Evolutionary conservation across 441 rosid species (phyloP), one percentile per base, ranked within the genome.

Genomic region (Gossypium schwendimanii): DNA sequence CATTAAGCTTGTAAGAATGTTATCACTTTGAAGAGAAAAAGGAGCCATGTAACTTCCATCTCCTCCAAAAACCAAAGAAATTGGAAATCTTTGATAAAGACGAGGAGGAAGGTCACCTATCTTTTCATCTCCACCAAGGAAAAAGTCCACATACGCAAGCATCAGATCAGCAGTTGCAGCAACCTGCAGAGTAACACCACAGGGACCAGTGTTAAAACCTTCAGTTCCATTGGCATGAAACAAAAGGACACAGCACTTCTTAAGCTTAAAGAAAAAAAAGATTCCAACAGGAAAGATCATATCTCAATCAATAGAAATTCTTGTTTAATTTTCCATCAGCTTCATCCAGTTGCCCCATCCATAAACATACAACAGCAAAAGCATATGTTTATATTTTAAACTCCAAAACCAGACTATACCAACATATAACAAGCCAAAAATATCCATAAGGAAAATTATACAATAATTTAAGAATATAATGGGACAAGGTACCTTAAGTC

Each of bases 51-150:
- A 93, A 81, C 97, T 88, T 82, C 98, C 98, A 39, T 91, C 89
- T 1, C 98, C 97, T 71, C 98, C 97, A 81, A 91, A 91, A 61
- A 85, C 69, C 80, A 93, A 54, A 66, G 90, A 81, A 81, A 87
- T 79, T 50, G 98, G 97, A 74, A 91, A 81, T 81, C 94, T 93
- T 78, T 86, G 89, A 75, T 73, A 77, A 71, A 91, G 89, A 9
- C 78, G 81, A 79, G 92, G 89, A 78, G 97, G 98, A 74, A 91
- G 93, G 81, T 88, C 39, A 26, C 17, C 63, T 83, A 95, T 86
- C 81, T 89, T 93, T 82, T 93, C 98, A 79, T 93, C 98, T 20
- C 98, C 98, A 47, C 97, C 95, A 63, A 91, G 92, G 83, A 89
- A 93, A 79, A 91, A 88, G 84, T 91, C 97, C 53, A 93, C 77